Evolutionary conservation across 2,329 filamentous ascomycete genomes (phyloP).

Genomic region (Harringtonia aguacate): DNA sequence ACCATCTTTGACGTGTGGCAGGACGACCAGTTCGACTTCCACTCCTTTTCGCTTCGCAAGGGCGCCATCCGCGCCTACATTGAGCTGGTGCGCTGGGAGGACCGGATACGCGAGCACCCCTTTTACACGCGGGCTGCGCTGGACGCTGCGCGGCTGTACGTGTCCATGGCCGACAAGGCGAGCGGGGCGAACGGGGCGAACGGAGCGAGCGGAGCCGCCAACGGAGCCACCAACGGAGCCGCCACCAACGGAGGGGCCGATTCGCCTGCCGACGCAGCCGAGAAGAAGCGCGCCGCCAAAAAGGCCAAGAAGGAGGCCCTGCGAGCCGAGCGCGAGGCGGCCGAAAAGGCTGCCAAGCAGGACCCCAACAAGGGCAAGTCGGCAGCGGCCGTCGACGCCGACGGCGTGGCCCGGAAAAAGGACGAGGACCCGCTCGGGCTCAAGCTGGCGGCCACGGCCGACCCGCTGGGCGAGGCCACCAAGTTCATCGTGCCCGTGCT

Average conservation of each 20-base stretch:
- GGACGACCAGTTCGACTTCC: slow-evolving; percentile 98
- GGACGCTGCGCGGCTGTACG: slow-evolving; percentile 69
- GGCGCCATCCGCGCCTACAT: slow-evolving; percentile 92
- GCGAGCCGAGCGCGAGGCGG: slow-evolving; percentile 65
- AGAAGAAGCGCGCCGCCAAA: slow-evolving; percentile 79
- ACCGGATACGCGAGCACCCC: slow-evolving; percentile 80
- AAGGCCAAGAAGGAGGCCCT: slow-evolving; percentile 66
- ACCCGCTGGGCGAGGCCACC: slow-evolving; percentile 76
- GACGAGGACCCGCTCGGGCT: slow-evolving; percentile 80
- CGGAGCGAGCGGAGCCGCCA: slow-evolving; percentile 18
- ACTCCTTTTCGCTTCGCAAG: slow-evolving; percentile 93
- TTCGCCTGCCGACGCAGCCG: slow-evolving; percentile 44
- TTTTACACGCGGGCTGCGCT: slow-evolving; percentile 83
- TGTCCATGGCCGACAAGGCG: slow-evolving; percentile 67
- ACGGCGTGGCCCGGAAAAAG: slow-evolving; percentile 65
- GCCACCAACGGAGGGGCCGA: too few relatives aligned
- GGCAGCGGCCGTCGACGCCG: slow-evolving; percentile 44
- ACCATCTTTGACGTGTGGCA: slow-evolving; percentile 97
- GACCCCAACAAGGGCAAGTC: slow-evolving; percentile 70
- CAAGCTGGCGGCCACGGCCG: slow-evolving; percentile 68
- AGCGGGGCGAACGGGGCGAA: slow-evolving; percentile 38
- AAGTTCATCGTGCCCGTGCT: slow-evolving; percentile 77
- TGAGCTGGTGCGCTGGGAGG: slow-evolving; percentile 95
- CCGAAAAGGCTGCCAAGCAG: slow-evolving; percentile 66
- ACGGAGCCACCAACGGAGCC: too few relatives aligned